These are phyloP conservation scores for Graphiopsis chlorocephala DNA, from an alignment of 2,329 filamentous ascomycete species.

Conservation along the genomic window DNA sequence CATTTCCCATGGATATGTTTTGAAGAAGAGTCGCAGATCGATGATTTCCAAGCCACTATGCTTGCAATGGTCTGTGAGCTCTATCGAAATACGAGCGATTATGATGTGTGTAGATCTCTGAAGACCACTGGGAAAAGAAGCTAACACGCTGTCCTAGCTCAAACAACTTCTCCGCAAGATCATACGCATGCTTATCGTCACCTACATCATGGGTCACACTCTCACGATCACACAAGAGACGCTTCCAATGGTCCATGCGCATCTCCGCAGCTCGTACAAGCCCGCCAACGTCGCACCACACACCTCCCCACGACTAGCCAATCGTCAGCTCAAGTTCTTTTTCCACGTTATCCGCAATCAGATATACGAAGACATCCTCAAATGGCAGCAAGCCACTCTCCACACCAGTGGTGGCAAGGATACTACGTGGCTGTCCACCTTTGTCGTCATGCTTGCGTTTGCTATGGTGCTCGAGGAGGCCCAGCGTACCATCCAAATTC, in stretches of 20 bases:
- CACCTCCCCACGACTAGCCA: constrained; percentile 45
- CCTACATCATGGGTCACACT: constrained; percentile 50
- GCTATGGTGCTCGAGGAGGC: constrained; percentile 49
- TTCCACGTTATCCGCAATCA: constrained; percentile 43
- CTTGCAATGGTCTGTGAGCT: constrained; percentile 41
- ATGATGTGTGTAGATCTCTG: constrained; percentile 33
- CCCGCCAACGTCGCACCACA: constrained; percentile 20
- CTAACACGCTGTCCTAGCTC: constrained; percentile 24
- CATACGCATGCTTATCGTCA: constrained; percentile 46
- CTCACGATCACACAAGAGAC: constrained; percentile 44
- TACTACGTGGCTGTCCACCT: constrained; percentile 46
- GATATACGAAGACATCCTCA: constrained; percentile 44
- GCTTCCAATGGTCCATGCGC: constrained; percentile 36
- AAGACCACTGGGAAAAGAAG: background rate
- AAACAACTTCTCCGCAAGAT: constrained; percentile 43
- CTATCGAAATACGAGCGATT: constrained; percentile 32
- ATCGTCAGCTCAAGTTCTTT: constrained; percentile 51
- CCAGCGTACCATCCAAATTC: constrained; percentile 46
- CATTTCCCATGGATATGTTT: constrained; percentile 44
- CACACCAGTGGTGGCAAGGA: constrained; percentile 42
- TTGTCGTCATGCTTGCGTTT: constrained; percentile 47
- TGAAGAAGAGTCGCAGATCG: constrained; percentile 41
- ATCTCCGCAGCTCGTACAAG: constrained; percentile 38
- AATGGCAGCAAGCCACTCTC: constrained; percentile 47
- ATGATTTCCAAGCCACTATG: constrained; percentile 43